Conservation (phyloP, 108 stramenopile species). For the Cyclotella atomus region DNA sequence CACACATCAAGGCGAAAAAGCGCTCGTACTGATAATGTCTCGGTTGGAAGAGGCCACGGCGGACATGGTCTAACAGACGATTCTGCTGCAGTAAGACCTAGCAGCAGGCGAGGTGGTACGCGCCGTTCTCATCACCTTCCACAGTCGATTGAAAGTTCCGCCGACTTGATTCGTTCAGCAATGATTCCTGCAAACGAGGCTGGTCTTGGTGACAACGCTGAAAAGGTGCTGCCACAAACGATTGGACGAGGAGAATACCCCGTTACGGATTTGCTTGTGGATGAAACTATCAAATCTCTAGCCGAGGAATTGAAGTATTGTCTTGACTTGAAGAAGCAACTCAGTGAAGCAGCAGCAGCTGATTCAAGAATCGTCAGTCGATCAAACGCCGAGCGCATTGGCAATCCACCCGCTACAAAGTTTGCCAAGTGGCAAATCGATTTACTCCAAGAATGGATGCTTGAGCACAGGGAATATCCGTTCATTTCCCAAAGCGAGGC, state of each 20-base stretch:
- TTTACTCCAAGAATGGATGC: constrained; percentile 68
- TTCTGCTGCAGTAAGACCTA: background rate
- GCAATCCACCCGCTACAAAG: constrained; percentile 42
- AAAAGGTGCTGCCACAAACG: background rate
- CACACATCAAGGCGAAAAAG: constrained; percentile 18
- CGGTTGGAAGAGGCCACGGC: too few relatives aligned
- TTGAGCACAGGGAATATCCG: constrained; percentile 48
- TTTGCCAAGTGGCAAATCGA: constrained; percentile 73
- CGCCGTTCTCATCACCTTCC: background rate
- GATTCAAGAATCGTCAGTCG: constrained; percentile 5
- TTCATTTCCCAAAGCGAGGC: constrained; percentile 28
- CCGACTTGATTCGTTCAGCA: constrained; percentile 25
- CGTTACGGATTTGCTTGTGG: constrained; percentile 46
- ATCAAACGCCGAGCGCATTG: constrained; percentile 10
- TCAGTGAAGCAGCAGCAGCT: background rate
- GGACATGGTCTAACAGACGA: too few relatives aligned
- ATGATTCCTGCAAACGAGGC: constrained; percentile 8
- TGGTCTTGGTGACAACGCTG: background rate
- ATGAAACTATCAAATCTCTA: constrained; percentile 48
- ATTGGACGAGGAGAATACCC: constrained; percentile 35
- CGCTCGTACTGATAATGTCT: background rate
- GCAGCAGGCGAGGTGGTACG: background rate
- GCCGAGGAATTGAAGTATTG: constrained; percentile 29
- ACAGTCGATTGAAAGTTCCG: constrained; percentile 19
- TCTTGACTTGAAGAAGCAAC: constrained; percentile 38